These are phyloP conservation scores for Waltergamsia citrina DNA, from an alignment of 2,329 filamentous ascomycete species.

Conservation along the genomic window DNA sequence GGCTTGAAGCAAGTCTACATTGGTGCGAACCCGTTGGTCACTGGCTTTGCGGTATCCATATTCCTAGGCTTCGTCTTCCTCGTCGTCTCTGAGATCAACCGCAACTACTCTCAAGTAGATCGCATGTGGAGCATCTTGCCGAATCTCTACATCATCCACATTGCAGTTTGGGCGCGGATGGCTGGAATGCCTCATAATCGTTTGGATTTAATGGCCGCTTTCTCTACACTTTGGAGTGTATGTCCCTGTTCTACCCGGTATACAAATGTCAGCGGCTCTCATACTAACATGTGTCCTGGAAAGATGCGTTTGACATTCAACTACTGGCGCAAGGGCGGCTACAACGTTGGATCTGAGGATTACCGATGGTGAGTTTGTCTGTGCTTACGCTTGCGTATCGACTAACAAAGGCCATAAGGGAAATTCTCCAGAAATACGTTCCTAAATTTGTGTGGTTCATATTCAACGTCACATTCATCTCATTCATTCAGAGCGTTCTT, in stretches of 20 bases:
- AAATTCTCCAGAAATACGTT: slow-evolving; percentile 58
- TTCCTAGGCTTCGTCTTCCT: slow-evolving; percentile 64
- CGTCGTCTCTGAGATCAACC: slow-evolving; percentile 72
- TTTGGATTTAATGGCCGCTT: slow-evolving; percentile 62
- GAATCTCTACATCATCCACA: slow-evolving; percentile 78
- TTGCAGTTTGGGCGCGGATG: slow-evolving; percentile 71
- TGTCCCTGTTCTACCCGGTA: no score
- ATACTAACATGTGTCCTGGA: no score
- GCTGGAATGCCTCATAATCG: slow-evolving; percentile 60
- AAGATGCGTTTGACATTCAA: slow-evolving; percentile 83
- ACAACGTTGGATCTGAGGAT: slow-evolving; percentile 81
- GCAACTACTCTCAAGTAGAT: slow-evolving; percentile 96
- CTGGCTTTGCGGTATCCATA: slow-evolving; percentile 62
- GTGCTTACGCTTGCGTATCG: slow-evolving; percentile 1
- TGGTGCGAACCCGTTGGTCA: slow-evolving; percentile 77
- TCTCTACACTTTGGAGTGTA: slow-evolving; percentile 73
- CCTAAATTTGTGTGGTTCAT: slow-evolving; percentile 63
- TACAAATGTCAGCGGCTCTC: no score
- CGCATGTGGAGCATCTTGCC: slow-evolving; percentile 86
- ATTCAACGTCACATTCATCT: slow-evolving; percentile 86
- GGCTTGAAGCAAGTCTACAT: slow-evolving; percentile 65
- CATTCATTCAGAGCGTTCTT: slow-evolving; percentile 71
- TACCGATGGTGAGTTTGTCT: slow-evolving; percentile 61
- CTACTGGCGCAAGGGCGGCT: slow-evolving; percentile 93
- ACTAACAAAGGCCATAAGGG: slow-evolving; percentile 47